phyloP scores from a whole-genome alignment of 73 alveolate species.

The Paramecium pentaurelia region DNA sequence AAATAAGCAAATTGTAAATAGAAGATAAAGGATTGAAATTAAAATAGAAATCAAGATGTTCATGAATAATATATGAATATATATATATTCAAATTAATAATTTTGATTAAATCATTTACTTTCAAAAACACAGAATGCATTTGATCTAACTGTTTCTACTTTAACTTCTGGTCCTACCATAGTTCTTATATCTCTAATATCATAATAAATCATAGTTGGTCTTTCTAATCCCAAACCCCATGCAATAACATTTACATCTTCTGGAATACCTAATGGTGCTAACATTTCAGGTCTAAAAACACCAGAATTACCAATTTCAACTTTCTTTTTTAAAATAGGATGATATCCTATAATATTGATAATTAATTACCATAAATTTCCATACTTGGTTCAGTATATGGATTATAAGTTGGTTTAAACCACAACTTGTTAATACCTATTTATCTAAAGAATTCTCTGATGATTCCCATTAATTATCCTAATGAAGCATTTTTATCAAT shows the following conservation, averaged over 20 bases:
- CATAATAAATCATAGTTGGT: slow-evolving; percentile 99
- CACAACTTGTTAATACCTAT: slow-evolving; percentile 98
- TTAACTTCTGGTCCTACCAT: slow-evolving; percentile 97
- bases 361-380: slow-evolving; percentile 76
- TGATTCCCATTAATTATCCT: slow-evolving; percentile 92
- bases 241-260: slow-evolving; percentile 97
- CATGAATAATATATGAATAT: neutral
- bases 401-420: slow-evolving; percentile 99
- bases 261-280: slow-evolving; percentile 99
- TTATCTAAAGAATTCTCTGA: slow-evolving; percentile 94
- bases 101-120: slow-evolving; percentile 80
- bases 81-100: slow-evolving; percentile 88
- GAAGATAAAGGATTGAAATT: neutral
- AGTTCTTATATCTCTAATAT: slow-evolving; percentile 91
- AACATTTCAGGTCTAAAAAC: slow-evolving; percentile 99
- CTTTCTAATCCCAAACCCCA: slow-evolving; percentile 99
- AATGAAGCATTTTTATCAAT: slow-evolving; percentile 97
- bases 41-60: neutral
- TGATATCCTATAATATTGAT: neutral
- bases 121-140: slow-evolving; percentile 89
- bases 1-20: neutral
- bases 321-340: slow-evolving; percentile 78
- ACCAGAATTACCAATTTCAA: slow-evolving; percentile 98
- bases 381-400: slow-evolving; percentile 99
- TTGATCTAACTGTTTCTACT: slow-evolving; percentile 84